phyloP scores from a whole-genome alignment of 2,329 filamentous ascomycete genomes.

The Sporothrix schenckii region DNA sequence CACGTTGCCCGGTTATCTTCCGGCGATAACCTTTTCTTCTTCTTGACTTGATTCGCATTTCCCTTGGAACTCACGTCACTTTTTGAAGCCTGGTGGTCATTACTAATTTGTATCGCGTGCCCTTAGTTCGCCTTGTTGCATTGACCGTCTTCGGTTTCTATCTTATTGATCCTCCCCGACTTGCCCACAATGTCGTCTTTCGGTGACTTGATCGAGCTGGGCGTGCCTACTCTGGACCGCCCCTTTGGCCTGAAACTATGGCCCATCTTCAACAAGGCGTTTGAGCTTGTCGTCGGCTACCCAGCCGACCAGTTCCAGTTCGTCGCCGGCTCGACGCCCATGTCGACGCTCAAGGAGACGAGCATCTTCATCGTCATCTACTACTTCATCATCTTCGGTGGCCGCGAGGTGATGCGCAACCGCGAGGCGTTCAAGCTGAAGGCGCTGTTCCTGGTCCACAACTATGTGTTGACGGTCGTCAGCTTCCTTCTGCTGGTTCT shows the following conservation, averaged over 20 bases:
- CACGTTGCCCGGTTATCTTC: background rate
- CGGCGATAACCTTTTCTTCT: background rate
- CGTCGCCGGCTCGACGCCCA: slow-evolving; percentile 75
- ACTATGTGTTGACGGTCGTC: slow-evolving; percentile 88
- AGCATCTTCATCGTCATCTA: slow-evolving; percentile 80
- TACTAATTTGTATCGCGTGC: slow-evolving; percentile 31
- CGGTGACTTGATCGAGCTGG: slow-evolving; percentile 46
- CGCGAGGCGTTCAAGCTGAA: slow-evolving; percentile 84
- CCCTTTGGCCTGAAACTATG: slow-evolving; percentile 91
- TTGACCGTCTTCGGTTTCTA: background rate
- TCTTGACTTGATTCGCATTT: background rate
- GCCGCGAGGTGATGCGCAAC: slow-evolving; percentile 88
- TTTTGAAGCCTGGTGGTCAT: background rate
- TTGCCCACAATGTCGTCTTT: slow-evolving; percentile 34
- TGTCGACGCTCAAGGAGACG: slow-evolving; percentile 87
- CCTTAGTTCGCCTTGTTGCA: slow-evolving; percentile 22
- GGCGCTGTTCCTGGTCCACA: slow-evolving; percentile 90
- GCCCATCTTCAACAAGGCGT: slow-evolving; percentile 91
- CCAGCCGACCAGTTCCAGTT: slow-evolving; percentile 86
- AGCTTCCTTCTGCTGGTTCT: slow-evolving; percentile 78
- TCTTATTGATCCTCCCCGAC: slow-evolving; percentile 8
- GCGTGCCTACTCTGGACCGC: slow-evolving; percentile 81
- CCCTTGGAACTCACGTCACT: slow-evolving; percentile 15
- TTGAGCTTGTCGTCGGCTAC: slow-evolving; percentile 75
- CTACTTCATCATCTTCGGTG: slow-evolving; percentile 92